phyloP scores from a whole-genome alignment of 139 green algal species.

The Raphidocelis subcapitata region DNA sequence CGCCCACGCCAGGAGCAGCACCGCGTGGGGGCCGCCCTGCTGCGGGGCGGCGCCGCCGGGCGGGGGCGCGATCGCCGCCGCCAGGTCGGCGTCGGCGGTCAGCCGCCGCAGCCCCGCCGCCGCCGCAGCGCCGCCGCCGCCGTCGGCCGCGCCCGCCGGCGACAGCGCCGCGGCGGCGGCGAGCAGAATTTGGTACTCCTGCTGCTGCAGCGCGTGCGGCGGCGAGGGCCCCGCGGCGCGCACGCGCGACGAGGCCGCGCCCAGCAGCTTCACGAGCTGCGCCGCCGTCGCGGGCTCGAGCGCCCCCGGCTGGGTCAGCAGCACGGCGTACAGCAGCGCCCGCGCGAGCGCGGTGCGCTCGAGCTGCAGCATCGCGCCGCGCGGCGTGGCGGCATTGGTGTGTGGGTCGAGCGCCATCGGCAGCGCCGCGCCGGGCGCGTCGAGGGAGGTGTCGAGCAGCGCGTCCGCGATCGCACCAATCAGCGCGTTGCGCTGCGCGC shows the following conservation, averaged over 20 bases:
- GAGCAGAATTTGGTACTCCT: not conserved
- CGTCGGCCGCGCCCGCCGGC: not conserved
- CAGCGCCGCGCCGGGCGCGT: no score
- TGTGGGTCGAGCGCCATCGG: not conserved
- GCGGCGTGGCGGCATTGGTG: constrained; percentile 15
- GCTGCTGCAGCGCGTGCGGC: not conserved
- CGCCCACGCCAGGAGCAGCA: not conserved
- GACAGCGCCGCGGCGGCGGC: not conserved
- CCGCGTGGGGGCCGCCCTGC: not conserved
- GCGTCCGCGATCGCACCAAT: no score
- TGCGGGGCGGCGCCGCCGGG: not conserved
- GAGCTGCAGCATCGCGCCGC: constrained; percentile 31
- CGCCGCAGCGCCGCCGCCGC: not conserved
- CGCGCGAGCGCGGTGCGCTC: constrained; percentile 54
- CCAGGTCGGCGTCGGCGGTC: not conserved
- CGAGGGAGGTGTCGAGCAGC: no score
- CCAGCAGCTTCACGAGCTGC: constrained; percentile 51
- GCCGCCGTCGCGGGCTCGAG: constrained; percentile 35
- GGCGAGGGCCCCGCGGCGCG: not conserved
- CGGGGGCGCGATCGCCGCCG: constrained; percentile 5
- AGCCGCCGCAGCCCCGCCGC: constrained; percentile 6
- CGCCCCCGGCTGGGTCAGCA: constrained; percentile 42
- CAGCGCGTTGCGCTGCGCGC: no score
- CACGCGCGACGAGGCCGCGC: not conserved
- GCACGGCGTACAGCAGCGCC: constrained; percentile 61